Conservation (phyloP, 257 asterid genomes). For the Prunella vulgaris region DNA sequence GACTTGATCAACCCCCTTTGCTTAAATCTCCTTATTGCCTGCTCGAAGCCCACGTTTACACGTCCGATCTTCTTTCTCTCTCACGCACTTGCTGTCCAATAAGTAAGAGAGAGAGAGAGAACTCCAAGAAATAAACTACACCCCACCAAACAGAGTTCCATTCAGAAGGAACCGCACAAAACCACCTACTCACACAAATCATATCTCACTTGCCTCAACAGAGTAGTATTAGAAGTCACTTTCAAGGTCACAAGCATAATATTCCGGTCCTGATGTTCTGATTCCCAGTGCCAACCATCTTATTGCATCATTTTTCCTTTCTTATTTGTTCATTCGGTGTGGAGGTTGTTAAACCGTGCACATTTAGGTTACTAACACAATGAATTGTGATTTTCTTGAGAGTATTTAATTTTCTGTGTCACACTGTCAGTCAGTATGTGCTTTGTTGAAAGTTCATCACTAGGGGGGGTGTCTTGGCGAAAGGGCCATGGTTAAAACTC, state of each 20-base stretch:
- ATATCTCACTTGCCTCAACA: conserved; percentile 25
- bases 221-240: conserved; percentile 4
- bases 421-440: conserved; percentile 23
- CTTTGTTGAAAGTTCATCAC: conserved; percentile 25
- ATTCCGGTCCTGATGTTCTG: conserved; percentile 26
- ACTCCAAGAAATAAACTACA: conserved; percentile 18
- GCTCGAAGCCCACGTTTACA: conserved; percentile 33
- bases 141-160: conserved; percentile 21
- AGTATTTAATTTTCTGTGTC: not conserved
- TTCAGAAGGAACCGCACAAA: conserved; percentile 20
- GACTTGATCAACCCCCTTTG: conserved; percentile 7
- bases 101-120: conserved; percentile 6
- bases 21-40: conserved; percentile 15
- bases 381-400: conserved; percentile 20
- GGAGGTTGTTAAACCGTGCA: conserved; percentile 29
- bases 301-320: not conserved
- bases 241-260: conserved; percentile 26
- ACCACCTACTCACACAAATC: conserved; percentile 26
- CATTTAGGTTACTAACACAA: conserved; percentile 28
- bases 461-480: conserved; percentile 35
- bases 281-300: conserved; percentile 11
- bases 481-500: conserved; percentile 30
- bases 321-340: conserved; percentile 14
- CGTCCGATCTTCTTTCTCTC: conserved; percentile 19
- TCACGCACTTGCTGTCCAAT: not conserved